phyloP scores from a whole-genome alignment of 1,284 basidiomycete species.

The Cutaneotrichosporon sp. region DNA sequence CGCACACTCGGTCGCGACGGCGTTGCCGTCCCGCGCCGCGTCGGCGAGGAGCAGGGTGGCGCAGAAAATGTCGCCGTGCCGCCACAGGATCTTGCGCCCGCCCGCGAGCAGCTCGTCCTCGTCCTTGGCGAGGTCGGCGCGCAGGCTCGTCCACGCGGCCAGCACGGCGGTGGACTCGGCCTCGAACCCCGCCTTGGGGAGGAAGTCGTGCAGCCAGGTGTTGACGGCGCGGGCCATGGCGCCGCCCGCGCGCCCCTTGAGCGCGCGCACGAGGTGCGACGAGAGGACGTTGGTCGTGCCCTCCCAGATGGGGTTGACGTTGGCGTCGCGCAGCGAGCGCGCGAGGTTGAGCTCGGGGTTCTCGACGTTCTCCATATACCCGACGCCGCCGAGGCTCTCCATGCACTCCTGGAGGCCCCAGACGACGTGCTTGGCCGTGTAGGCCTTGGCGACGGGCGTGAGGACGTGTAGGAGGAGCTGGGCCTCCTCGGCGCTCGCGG shows the following conservation, averaged over 20 bases:
- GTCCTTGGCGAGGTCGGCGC: background rate
- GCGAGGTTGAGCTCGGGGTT: slow-evolving; percentile 54
- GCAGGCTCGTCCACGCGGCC: background rate
- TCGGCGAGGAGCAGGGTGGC: slow-evolving; percentile 21
- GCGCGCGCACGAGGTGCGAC: slow-evolving; percentile 23
- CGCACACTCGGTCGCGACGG: slow-evolving; percentile 17
- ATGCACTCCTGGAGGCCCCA: slow-evolving; percentile 79
- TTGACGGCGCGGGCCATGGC: slow-evolving; percentile 4
- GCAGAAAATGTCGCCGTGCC: slow-evolving; percentile 18
- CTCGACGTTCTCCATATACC: slow-evolving; percentile 74
- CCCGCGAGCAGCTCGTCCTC: slow-evolving; percentile 17
- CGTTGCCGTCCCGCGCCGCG: slow-evolving; percentile 18
- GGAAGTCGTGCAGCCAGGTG: slow-evolving; percentile 12
- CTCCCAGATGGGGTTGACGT: slow-evolving; percentile 83
- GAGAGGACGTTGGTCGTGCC: slow-evolving; percentile 57
- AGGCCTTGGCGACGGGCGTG: slow-evolving; percentile 72
- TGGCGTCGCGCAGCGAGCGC: slow-evolving; percentile 62
- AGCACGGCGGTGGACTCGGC: background rate
- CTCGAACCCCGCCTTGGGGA: background rate
- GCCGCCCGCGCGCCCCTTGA: slow-evolving; percentile 11
- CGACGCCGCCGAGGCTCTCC: slow-evolving; percentile 69
- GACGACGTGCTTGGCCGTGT: slow-evolving; percentile 65
- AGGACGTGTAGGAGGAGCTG: slow-evolving; percentile 64
- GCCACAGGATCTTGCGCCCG: slow-evolving; percentile 14
- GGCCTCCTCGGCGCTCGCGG: slow-evolving; percentile 3